Evolutionary conservation across 2,329 filamentous ascomycete species (phyloP).

Genomic region (Periglandula ipomoeae): DNA sequence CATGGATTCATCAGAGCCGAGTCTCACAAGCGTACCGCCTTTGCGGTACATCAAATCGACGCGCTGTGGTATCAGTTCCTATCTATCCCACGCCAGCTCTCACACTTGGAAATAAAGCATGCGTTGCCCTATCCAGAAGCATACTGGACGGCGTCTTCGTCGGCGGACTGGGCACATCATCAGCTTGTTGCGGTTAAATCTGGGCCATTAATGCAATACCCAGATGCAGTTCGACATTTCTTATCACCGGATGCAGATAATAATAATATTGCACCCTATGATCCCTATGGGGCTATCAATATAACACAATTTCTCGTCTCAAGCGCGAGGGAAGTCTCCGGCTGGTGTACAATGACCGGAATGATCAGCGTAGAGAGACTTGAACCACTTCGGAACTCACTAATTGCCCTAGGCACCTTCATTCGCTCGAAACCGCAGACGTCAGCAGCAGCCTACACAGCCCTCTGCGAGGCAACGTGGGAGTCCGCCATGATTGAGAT

Average conservation of each 20-base stretch:
- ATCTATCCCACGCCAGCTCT: slow-evolving; percentile 25
- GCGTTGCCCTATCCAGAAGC: slow-evolving; percentile 29
- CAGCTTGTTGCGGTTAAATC: slow-evolving; percentile 15
- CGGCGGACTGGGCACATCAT: slow-evolving; percentile 25
- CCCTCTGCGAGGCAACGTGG: slow-evolving; percentile 27
- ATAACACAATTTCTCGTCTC: slow-evolving; percentile 32
- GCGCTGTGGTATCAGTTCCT: slow-evolving; percentile 34
- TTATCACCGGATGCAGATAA: slow-evolving; percentile 20
- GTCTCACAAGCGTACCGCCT: slow-evolving; percentile 31
- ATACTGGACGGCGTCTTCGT: slow-evolving; percentile 27
- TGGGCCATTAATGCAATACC: slow-evolving; percentile 17
- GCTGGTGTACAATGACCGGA: slow-evolving; percentile 33
- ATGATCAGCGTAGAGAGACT: slow-evolving; percentile 30
- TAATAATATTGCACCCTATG: slow-evolving; percentile 22
- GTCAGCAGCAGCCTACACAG: slow-evolving; percentile 6
- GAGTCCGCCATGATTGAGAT: slow-evolving; percentile 32
- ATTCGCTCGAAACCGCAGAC: slow-evolving; percentile 14
- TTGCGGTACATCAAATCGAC: slow-evolving; percentile 33
- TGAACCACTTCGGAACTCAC: slow-evolving; percentile 24
- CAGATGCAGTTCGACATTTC: slow-evolving; percentile 27
- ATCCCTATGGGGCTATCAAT: slow-evolving; percentile 32
- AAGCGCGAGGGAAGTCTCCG: slow-evolving; percentile 30
- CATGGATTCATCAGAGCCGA: slow-evolving; percentile 26
- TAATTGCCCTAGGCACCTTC: slow-evolving; percentile 22
- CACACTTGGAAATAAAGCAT: slow-evolving; percentile 34